phyloP scores from a whole-genome alignment of 352 stramenopile species.

The Labyrinthula sp. region DNA sequence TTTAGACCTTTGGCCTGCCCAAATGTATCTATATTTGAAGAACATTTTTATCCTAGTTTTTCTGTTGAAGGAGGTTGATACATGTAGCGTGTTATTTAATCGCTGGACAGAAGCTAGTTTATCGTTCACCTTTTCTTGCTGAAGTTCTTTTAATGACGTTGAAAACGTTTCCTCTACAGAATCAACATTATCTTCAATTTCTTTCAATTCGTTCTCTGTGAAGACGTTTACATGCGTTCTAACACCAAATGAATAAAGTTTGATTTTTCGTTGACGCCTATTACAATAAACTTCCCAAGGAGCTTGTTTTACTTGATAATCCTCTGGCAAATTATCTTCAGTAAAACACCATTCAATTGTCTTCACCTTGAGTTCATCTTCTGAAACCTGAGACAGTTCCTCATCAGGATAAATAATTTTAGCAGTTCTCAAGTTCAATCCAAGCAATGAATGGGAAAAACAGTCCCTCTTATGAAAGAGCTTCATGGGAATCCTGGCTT shows the following conservation, averaged over 20 bases:
- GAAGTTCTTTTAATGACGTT: background rate
- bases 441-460: slow-evolving; percentile 1
- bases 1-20: no score
- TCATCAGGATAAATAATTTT: no score
- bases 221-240: slow-evolving; percentile 1
- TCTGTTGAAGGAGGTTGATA: no score
- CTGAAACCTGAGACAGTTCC: no score
- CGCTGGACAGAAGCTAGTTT: background rate
- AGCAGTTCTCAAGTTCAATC: background rate
- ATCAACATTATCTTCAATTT: background rate
- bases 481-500: no score
- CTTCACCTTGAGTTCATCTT: background rate
- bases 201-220: background rate
- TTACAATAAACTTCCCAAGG: no score
- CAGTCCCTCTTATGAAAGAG: background rate
- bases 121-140: slow-evolving; percentile 2
- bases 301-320: background rate
- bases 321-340: background rate
- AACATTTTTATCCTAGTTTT: slow-evolving; percentile 17
- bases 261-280: background rate
- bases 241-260: slow-evolving; percentile 1
- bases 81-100: slow-evolving; percentile 2
- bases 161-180: background rate
- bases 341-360: slow-evolving; percentile 5
- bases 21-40: slow-evolving; percentile 4